These are phyloP conservation scores for Bimuria novae-zelandiae DNA, from an alignment of 2,329 filamentous ascomycete species.

Conservation along the genomic window DNA sequence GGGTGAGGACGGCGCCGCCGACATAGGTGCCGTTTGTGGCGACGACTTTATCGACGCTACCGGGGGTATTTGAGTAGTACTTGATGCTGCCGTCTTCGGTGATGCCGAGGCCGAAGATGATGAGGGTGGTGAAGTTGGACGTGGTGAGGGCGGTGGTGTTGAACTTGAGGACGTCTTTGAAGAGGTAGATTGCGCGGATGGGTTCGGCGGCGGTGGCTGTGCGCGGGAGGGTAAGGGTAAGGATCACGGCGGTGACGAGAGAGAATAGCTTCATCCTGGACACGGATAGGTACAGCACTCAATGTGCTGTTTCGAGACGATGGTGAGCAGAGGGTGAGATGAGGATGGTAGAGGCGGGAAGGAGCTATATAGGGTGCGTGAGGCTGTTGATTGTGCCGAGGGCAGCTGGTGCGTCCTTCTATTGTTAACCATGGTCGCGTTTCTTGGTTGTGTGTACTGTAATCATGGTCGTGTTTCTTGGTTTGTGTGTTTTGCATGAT, in stretches of 20 bases:
- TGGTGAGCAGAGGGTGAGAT: background rate
- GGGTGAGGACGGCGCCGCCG: constrained; percentile 54
- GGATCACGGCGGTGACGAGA: constrained; percentile 6
- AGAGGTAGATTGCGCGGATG: constrained; percentile 23
- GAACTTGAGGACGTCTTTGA: constrained; percentile 52
- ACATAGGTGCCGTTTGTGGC: constrained; percentile 52
- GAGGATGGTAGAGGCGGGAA: too few species aligned
- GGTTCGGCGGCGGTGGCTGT: constrained; percentile 10
- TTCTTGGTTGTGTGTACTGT: too few species aligned
- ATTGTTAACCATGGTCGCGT: too few species aligned
- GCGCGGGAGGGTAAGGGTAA: constrained; percentile 7
- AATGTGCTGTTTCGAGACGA: too few species aligned
- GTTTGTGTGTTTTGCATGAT: background rate
- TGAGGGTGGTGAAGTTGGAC: constrained; percentile 50
- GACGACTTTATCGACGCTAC: constrained; percentile 36
- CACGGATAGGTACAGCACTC: too few species aligned
- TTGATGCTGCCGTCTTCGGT: constrained; percentile 51
- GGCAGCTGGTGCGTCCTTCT: too few species aligned
- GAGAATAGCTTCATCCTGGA: constrained; percentile 7
- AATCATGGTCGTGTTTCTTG: background rate
- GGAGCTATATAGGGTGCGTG: too few species aligned
- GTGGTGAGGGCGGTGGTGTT: constrained; percentile 49
- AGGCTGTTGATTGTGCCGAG: background rate
- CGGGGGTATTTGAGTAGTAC: constrained; percentile 48
- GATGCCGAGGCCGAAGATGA: constrained; percentile 54